phyloP scores from a whole-genome alignment of 2,329 filamentous ascomycete species.

The Phoma herbarum region DNA sequence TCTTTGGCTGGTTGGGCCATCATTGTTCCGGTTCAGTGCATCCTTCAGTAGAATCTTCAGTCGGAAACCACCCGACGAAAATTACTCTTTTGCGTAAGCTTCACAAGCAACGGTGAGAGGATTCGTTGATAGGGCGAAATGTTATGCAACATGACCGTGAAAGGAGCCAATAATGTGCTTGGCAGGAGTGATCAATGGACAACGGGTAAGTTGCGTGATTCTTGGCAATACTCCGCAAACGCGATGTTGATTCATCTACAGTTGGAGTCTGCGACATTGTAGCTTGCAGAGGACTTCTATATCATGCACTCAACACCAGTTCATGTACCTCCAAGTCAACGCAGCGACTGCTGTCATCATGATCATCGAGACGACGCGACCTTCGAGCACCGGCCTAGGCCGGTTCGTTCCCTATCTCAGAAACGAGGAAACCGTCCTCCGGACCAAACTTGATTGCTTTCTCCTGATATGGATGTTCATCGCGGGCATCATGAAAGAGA shows the following conservation, averaged over 20 bases:
- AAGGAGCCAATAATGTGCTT: constrained; percentile 1
- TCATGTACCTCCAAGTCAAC: not conserved
- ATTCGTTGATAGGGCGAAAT: not conserved
- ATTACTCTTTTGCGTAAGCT: not conserved
- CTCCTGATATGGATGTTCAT: constrained; percentile 24
- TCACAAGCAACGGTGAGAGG: not conserved
- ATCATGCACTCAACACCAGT: too few relatives aligned
- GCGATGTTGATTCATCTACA: constrained; percentile 10
- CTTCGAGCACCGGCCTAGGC: not conserved
- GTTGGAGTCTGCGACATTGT: not conserved
- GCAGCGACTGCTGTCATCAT: not conserved
- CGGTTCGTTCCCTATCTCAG: constrained; percentile 8
- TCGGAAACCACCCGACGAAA: not conserved
- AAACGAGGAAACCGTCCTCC: not conserved
- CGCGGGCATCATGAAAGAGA: constrained; percentile 22
- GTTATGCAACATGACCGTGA: not conserved
- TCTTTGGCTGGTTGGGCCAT: not conserved
- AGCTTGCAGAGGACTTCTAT: not conserved
- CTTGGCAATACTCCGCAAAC: constrained; percentile 17
- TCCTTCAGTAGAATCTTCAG: not conserved
- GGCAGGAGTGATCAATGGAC: not conserved
- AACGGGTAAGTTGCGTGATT: constrained; percentile 13
- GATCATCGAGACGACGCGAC: not conserved
- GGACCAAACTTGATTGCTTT: constrained; percentile 19
- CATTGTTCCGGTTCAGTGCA: not conserved